These are phyloP conservation scores for Emergomyces orientalis DNA, from an alignment of 2,329 filamentous ascomycete species.

Conservation along the genomic window DNA sequence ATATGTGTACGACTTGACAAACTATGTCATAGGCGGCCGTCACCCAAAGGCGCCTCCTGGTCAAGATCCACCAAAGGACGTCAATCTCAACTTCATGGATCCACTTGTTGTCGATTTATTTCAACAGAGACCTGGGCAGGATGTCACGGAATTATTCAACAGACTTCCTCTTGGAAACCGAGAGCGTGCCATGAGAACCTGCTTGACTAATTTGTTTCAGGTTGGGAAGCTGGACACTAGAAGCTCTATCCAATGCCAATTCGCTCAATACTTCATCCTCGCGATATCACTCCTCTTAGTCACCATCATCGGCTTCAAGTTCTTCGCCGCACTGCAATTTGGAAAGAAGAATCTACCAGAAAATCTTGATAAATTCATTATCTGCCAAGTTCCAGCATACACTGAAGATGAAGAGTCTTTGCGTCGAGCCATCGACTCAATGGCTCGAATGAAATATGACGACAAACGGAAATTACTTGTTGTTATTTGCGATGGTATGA, in stretches of 20 bases:
- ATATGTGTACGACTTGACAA: constrained; percentile 80
- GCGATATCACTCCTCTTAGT: constrained; percentile 73
- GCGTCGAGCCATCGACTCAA: constrained; percentile 91
- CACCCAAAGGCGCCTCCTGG: constrained; percentile 50
- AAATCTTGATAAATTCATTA: constrained; percentile 96
- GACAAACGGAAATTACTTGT: constrained; percentile 95
- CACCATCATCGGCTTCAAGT: constrained; percentile 85
- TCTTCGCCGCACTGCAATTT: constrained; percentile 92
- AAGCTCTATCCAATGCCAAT: constrained; percentile 74
- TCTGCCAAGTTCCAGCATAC: constrained; percentile 94
- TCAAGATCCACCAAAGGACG: constrained; percentile 37
- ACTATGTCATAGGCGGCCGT: constrained; percentile 69
- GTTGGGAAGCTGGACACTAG: constrained; percentile 85
- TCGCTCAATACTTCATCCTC: constrained; percentile 81
- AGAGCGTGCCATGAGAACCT: constrained; percentile 60
- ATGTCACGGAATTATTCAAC: constrained; percentile 78
- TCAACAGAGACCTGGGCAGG: constrained; percentile 61
- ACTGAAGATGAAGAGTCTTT: constrained; percentile 97
- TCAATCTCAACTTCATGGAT: constrained; percentile 73
- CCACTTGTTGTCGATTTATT: constrained; percentile 65
- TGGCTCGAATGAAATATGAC: constrained; percentile 90
- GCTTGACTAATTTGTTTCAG: constrained; percentile 90
- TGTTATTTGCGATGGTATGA: constrained; percentile 96
- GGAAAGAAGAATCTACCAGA: constrained; percentile 83
- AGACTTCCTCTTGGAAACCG: constrained; percentile 49